Percentiles rank a stretch among this genome's conserved stretches.
Evolutionary conservation across 768 basidiomycete species (phyloP).

Genomic region (Agrocybe pediades): DNA sequence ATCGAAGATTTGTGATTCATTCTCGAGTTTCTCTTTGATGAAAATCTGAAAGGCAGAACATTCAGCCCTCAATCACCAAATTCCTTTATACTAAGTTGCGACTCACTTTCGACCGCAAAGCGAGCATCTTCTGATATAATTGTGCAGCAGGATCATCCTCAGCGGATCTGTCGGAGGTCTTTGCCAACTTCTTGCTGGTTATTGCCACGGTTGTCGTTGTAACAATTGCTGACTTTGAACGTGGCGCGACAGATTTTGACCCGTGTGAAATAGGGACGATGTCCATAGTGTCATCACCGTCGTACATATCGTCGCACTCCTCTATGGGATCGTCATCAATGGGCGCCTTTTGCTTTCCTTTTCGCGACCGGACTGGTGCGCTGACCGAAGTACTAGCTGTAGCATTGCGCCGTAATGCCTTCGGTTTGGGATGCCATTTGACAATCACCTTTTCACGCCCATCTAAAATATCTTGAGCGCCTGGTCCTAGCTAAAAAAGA

Average conservation of each 20-base stretch:
- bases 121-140: constrained; percentile 27
- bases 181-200: constrained; percentile 11
- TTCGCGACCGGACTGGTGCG: constrained; percentile 21
- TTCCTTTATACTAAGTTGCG: background rate
- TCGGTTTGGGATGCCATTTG: constrained; percentile 32
- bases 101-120: constrained; percentile 26
- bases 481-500: constrained; percentile 34
- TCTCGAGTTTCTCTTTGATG: constrained; percentile 20
- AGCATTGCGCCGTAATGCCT: constrained; percentile 21
- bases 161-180: background rate
- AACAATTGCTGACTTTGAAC: background rate
- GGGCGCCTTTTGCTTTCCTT: constrained; percentile 26
- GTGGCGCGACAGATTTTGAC: background rate
- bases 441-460: constrained; percentile 26
- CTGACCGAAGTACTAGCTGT: constrained; percentile 21
- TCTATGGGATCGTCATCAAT: constrained; percentile 36
- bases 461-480: constrained; percentile 28
- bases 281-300: constrained; percentile 5
- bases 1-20: constrained; percentile 33
- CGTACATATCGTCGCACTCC: constrained; percentile 28
- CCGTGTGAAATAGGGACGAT: background rate
- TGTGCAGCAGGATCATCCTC: constrained; percentile 16
- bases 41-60: constrained; percentile 27
- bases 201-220: constrained; percentile 3
- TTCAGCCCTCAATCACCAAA: background rate